These are phyloP conservation scores for Triticum monococcum DNA, from an alignment of 176 grass and related monocot genomes.

Conservation along the genomic window DNA sequence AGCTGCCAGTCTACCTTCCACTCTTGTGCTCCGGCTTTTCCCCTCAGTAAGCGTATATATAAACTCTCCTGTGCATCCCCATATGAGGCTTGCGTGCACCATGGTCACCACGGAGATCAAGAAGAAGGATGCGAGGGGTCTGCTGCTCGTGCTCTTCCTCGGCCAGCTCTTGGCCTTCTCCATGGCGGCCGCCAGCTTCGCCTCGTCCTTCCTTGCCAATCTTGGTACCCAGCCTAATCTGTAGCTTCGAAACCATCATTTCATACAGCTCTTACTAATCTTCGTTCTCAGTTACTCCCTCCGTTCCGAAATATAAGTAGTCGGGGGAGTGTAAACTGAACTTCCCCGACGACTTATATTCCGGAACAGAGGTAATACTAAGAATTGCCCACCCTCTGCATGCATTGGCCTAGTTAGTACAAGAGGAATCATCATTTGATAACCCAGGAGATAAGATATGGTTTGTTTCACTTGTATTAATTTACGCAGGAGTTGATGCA, in stretches of 20 bases:
- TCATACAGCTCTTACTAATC: background rate
- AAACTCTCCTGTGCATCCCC: slow-evolving; percentile 11
- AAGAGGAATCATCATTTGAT: background rate
- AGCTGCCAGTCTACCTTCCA: slow-evolving; percentile 28
- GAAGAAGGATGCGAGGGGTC: slow-evolving; percentile 43
- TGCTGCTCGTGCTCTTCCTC: slow-evolving; percentile 55
- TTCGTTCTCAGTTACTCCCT: background rate
- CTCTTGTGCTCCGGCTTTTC: background rate
- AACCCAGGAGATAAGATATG: background rate
- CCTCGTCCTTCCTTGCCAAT: slow-evolving; percentile 63
- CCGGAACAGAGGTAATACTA: too few species aligned
- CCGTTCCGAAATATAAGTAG: too few species aligned
- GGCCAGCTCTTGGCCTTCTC: slow-evolving; percentile 79
- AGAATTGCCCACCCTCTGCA: background rate
- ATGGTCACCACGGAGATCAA: slow-evolving; percentile 37
- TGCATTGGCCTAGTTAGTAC: background rate
- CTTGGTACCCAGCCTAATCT: slow-evolving; percentile 40
- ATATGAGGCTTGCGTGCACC: background rate
- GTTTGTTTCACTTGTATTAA: background rate
- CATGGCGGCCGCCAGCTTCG: slow-evolving; percentile 65
- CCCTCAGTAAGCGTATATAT: background rate
- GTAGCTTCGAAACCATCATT: background rate
- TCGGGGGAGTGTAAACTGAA: too few species aligned
- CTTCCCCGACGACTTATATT: too few species aligned
- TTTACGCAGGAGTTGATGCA: slow-evolving; percentile 52